A percentile compares a stretch with the other conserved stretches of the same genome.
phyloP scores from a whole-genome alignment of 2,329 filamentous ascomycete genomes.

The Epichloe sibirici region DNA sequence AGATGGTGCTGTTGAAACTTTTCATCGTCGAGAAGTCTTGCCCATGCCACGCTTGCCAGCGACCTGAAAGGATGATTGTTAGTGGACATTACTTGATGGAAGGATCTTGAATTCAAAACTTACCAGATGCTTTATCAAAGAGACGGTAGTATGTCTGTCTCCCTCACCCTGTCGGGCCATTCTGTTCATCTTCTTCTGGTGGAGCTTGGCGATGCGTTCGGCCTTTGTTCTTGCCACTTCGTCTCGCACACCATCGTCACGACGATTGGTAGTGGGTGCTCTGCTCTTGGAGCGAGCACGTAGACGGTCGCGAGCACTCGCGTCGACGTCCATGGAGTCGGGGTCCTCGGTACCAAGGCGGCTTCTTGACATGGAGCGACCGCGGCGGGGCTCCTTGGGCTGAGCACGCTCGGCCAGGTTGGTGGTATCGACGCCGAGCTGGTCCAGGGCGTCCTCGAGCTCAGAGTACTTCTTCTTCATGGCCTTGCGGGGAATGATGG shows the following conservation, averaged over 20 bases:
- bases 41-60: constrained; percentile 89
- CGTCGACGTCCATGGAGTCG: constrained; percentile 66
- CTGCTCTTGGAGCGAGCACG: constrained; percentile 67
- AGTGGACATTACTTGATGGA: constrained; percentile 7
- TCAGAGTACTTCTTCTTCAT: constrained; percentile 73
- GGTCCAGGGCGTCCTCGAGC: constrained; percentile 76
- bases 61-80: constrained; percentile 38
- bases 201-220: constrained; percentile 74
- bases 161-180: constrained; percentile 96
- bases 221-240: constrained; percentile 60
- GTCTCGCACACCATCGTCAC: constrained; percentile 65
- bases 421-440: constrained; percentile 73
- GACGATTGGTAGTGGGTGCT: constrained; percentile 48
- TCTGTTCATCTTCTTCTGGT: constrained; percentile 97
- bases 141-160: constrained; percentile 75
- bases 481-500: constrained; percentile 75
- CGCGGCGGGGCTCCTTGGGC: constrained; percentile 50
- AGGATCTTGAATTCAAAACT: constrained; percentile 27
- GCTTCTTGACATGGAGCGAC: constrained; percentile 55
- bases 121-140: constrained; percentile 85
- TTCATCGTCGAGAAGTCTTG: constrained; percentile 64
- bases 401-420: constrained; percentile 63
- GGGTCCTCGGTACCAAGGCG: constrained; percentile 50
- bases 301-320: constrained; percentile 43
- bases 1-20: neutral